phyloP scores from a whole-genome alignment of 495 filamentous ascomycete genomes.

The Penicillium paxilli region DNA sequence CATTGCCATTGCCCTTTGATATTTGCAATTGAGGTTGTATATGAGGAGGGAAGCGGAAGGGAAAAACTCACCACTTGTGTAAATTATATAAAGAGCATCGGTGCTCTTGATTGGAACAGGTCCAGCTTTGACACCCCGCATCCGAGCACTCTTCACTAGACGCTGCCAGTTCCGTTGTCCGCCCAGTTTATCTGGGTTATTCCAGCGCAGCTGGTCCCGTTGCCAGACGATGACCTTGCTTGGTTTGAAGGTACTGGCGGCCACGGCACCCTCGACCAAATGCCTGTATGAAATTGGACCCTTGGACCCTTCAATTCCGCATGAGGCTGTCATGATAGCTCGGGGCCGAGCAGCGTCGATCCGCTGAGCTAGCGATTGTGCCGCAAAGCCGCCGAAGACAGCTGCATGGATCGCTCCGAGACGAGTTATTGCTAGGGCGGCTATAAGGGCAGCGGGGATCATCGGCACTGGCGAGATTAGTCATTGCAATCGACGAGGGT shows the following conservation, averaged over 20 bases:
- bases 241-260: slow-evolving; percentile 60
- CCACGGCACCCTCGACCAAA: slow-evolving; percentile 68
- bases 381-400: slow-evolving; percentile 90
- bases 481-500: background rate
- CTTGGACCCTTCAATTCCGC: slow-evolving; percentile 87
- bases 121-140: slow-evolving; percentile 62
- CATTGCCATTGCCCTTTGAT: too few relatives aligned
- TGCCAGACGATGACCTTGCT: slow-evolving; percentile 73
- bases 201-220: slow-evolving; percentile 74
- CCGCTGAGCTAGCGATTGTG: slow-evolving; percentile 78
- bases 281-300: slow-evolving; percentile 69
- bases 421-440: slow-evolving; percentile 76
- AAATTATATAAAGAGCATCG: slow-evolving; percentile 87
- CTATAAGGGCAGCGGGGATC: slow-evolving; percentile 86
- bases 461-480: slow-evolving; percentile 71
- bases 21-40: too few relatives aligned
- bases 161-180: slow-evolving; percentile 80
- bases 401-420: slow-evolving; percentile 88
- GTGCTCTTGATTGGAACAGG: slow-evolving; percentile 75
- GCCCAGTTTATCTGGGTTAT: slow-evolving; percentile 57
- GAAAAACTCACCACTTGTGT: slow-evolving; percentile 60
- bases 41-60: too few relatives aligned
- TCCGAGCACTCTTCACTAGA: slow-evolving; percentile 65
- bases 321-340: slow-evolving; percentile 83
- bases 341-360: slow-evolving; percentile 79